Evolutionary conservation across 1,284 basidiomycete genomes (phyloP).

Genomic region (Fomitopsis betulina): DNA sequence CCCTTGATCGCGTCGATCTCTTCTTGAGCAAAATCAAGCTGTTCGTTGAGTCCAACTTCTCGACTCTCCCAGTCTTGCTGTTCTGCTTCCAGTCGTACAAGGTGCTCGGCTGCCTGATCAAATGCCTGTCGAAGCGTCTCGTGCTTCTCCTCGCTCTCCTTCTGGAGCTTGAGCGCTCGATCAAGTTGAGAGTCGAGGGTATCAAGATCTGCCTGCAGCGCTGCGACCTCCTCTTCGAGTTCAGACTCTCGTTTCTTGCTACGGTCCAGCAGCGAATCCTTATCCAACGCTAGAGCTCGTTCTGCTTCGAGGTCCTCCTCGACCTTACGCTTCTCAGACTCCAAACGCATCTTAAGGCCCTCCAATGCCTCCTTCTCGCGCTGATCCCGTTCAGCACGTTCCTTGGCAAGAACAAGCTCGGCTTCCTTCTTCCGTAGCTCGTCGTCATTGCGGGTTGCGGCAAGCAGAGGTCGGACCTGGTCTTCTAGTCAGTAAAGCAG

Average conservation of each 20-base stretch:
- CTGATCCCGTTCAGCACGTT: slow-evolving; percentile 83
- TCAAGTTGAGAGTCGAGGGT: slow-evolving; percentile 85
- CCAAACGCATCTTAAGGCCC: slow-evolving; percentile 72
- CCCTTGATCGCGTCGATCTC: slow-evolving; percentile 52
- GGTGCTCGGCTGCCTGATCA: slow-evolving; percentile 80
- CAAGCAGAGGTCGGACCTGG: slow-evolving; percentile 86
- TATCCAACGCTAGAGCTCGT: slow-evolving; percentile 76
- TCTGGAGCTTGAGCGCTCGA: slow-evolving; percentile 70
- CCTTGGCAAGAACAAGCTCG: slow-evolving; percentile 79
- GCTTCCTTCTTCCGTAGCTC: slow-evolving; percentile 87
- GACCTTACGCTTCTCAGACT: slow-evolving; percentile 79
- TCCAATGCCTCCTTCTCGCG: slow-evolving; percentile 77
- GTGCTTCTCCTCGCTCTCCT: slow-evolving; percentile 76
- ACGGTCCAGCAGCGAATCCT: slow-evolving; percentile 81
- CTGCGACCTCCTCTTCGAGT: slow-evolving; percentile 80
- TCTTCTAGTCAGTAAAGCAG: not conserved
- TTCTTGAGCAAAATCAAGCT: slow-evolving; percentile 54
- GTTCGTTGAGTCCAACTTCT: slow-evolving; percentile 55
- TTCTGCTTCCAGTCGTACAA: slow-evolving; percentile 76
- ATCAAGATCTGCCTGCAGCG: slow-evolving; percentile 82
- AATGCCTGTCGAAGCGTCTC: slow-evolving; percentile 69
- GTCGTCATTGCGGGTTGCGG: slow-evolving; percentile 90
- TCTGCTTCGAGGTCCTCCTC: slow-evolving; percentile 84
- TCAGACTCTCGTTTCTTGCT: slow-evolving; percentile 83
- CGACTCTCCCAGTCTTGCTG: slow-evolving; percentile 63